Percentiles rank a stretch among this genome's conserved stretches.
Evolutionary conservation across 257 asterid genomes (phyloP).

Genomic region (Jasminum sambac): DNA sequence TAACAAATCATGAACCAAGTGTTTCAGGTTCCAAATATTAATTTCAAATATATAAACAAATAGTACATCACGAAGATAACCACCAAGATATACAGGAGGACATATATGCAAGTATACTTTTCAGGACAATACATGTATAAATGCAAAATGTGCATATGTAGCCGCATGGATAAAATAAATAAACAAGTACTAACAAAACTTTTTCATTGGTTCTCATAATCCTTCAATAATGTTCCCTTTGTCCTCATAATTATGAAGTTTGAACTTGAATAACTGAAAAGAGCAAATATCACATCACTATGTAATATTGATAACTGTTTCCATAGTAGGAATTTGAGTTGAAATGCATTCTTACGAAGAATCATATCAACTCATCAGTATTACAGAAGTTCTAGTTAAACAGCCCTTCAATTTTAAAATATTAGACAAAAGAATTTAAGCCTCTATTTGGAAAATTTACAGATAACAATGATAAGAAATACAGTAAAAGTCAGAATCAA

Average conservation of each 20-base stretch:
- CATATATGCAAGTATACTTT: background rate
- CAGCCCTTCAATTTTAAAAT: background rate
- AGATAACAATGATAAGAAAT: too few relatives aligned
- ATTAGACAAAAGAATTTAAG: background rate
- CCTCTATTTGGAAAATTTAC: too few relatives aligned
- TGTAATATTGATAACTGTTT: background rate
- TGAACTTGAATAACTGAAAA: background rate
- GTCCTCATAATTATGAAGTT: background rate
- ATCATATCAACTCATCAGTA: background rate
- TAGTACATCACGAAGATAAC: background rate
- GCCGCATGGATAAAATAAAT: background rate
- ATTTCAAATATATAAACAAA: background rate
- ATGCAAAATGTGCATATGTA: background rate
- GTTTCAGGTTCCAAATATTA: constrained; percentile 3
- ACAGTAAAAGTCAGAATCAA: too few relatives aligned
- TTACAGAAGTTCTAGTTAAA: background rate
- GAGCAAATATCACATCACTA: background rate
- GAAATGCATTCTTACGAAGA: background rate
- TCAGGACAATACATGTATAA: background rate
- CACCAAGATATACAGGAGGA: background rate
- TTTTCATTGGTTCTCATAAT: background rate
- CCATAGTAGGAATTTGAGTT: background rate
- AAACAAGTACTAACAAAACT: background rate
- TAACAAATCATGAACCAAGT: background rate
- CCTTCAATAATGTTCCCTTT: background rate